These are phyloP conservation scores for Fusarium penzigii DNA, from an alignment of 2,329 filamentous ascomycete species.

Conservation along the genomic window DNA sequence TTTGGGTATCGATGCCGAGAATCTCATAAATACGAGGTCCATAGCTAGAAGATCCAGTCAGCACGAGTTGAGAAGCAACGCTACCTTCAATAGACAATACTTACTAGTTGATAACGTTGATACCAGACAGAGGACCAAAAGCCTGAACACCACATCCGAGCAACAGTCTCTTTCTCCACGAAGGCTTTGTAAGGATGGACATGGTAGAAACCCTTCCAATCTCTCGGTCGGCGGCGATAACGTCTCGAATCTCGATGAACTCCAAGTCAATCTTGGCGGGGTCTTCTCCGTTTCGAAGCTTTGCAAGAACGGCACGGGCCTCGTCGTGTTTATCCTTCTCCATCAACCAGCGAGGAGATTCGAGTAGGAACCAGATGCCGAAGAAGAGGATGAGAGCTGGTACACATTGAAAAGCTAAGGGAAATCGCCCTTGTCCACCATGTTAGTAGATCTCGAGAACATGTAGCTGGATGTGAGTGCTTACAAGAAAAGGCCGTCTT, in stretches of 20 bases:
- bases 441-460: not conserved
- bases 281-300: conserved; percentile 33
- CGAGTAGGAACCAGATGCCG: conserved; percentile 28
- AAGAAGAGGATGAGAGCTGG: conserved; percentile 21
- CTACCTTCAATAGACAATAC: not conserved
- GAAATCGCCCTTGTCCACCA: conserved; percentile 31
- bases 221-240: conserved; percentile 38
- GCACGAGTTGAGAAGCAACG: not conserved
- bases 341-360: conserved; percentile 31
- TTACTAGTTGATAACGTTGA: conserved; percentile 31
- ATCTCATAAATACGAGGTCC: conserved; percentile 42
- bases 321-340: conserved; percentile 38
- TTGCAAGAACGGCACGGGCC: conserved; percentile 36
- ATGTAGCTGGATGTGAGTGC: not conserved
- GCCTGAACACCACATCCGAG: conserved; percentile 50
- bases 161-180: conserved; percentile 46
- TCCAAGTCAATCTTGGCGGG: conserved; percentile 40
- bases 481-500: conserved; percentile 30
- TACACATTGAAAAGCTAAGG: conserved; percentile 32
- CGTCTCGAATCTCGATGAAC: conserved; percentile 41
- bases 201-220: conserved; percentile 39
- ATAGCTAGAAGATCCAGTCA: conserved; percentile 15
- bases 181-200: conserved; percentile 43
- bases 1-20: conserved; percentile 44
- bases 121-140: conserved; percentile 49